These are phyloP conservation scores for Colletotrichum euphorbiae DNA, from an alignment of 2,329 filamentous ascomycete genomes.

Conservation along the genomic window DNA sequence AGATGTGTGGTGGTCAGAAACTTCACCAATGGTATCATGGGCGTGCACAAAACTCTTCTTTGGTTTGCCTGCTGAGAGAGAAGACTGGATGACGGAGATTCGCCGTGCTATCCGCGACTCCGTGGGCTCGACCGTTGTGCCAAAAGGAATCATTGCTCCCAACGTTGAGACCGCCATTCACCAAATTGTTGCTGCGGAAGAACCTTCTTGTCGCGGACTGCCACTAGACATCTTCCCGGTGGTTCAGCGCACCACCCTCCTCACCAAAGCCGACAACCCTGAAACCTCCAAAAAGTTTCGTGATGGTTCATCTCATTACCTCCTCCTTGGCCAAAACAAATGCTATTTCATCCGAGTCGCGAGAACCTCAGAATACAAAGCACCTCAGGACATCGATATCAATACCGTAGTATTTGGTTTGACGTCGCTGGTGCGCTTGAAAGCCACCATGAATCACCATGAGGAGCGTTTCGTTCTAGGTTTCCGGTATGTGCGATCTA, in stretches of 20 bases:
- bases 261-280: constrained; percentile 54
- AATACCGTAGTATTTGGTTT: constrained; percentile 64
- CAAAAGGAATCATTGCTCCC: constrained; percentile 54
- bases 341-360: constrained; percentile 65
- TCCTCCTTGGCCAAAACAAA: constrained; percentile 65
- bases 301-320: constrained; percentile 65
- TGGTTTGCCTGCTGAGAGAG: constrained; percentile 59
- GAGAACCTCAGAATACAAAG: constrained; percentile 55
- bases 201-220: constrained; percentile 51
- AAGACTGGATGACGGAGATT: constrained; percentile 62
- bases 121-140: constrained; percentile 47
- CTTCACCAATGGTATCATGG: constrained; percentile 57
- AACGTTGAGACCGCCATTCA: constrained; percentile 62
- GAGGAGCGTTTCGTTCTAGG: constrained; percentile 68
- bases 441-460: constrained; percentile 61
- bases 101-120: constrained; percentile 55
- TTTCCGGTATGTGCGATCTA: constrained; percentile 58
- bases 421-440: constrained; percentile 63
- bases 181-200: constrained; percentile 58
- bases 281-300: constrained; percentile 59
- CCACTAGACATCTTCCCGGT: constrained; percentile 62
- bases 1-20: constrained; percentile 68
- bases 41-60: constrained; percentile 63
- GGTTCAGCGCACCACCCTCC: constrained; percentile 58
- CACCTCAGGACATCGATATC: constrained; percentile 60